phyloP scores from a whole-genome alignment of 495 filamentous ascomycete genomes.

The Chaetomium tenue region DNA sequence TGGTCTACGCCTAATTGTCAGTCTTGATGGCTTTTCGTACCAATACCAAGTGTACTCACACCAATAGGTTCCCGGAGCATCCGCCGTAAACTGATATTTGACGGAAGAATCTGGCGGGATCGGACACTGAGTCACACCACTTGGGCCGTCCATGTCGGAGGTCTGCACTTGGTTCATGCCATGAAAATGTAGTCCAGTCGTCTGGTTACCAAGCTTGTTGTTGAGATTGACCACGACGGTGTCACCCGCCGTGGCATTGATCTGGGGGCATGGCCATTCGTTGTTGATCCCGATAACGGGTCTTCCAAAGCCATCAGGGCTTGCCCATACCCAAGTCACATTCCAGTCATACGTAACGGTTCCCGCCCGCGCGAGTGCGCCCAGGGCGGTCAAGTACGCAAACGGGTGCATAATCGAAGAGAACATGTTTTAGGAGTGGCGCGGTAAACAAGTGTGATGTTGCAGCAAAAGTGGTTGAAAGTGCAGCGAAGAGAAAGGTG shows the following conservation, averaged over 20 bases:
- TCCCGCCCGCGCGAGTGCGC: conserved; percentile 29
- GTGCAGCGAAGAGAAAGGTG: background rate
- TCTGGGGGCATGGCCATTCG: conserved; percentile 67
- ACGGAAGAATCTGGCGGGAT: conserved; percentile 61
- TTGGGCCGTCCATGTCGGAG: conserved; percentile 71
- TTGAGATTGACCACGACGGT: conserved; percentile 64
- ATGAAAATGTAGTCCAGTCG: conserved; percentile 76
- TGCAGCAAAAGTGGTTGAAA: background rate
- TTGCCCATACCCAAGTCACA: conserved; percentile 67
- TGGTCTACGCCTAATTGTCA: conserved; percentile 51
- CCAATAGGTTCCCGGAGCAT: conserved; percentile 73
- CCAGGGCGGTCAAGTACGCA: conserved; percentile 28
- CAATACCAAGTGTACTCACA: conserved; percentile 54
- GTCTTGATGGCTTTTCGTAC: background rate
- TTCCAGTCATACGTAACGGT: conserved; percentile 56
- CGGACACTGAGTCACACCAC: conserved; percentile 67
- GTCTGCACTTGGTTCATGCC: conserved; percentile 72
- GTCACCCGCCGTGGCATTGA: conserved; percentile 71
- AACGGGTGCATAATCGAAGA: conserved; percentile 20
- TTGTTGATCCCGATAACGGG: conserved; percentile 78
- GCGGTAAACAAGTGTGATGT: background rate
- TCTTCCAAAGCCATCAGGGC: conserved; percentile 65
- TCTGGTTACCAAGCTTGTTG: conserved; percentile 72
- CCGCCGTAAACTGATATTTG: conserved; percentile 66
- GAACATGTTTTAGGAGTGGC: conserved; percentile 15